phyloP scores from a whole-genome alignment of 768 basidiomycete species.

The Tylopilus vinaceipallidus region DNA sequence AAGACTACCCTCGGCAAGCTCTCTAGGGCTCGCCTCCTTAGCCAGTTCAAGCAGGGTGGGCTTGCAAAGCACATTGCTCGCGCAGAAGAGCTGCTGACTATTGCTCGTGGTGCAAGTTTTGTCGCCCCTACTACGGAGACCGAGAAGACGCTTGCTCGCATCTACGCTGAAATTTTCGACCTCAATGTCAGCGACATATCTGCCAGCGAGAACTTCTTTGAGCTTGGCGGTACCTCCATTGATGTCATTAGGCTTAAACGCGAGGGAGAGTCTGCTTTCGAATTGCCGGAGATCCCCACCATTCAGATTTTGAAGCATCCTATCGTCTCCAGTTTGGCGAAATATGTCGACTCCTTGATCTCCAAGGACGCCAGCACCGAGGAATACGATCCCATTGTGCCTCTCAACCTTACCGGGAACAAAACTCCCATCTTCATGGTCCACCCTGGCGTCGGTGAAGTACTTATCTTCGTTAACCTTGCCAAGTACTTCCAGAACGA shows the following conservation, averaged over 20 bases:
- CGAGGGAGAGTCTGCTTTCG: neutral
- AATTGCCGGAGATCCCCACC: neutral
- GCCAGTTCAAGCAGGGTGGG: neutral
- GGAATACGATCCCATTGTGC: constrained; percentile 1
- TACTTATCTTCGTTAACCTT: neutral
- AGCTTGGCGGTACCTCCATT: neutral
- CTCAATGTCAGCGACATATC: neutral
- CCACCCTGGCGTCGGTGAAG: neutral
- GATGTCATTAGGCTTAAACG: neutral
- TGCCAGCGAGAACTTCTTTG: neutral
- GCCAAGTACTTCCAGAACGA: neutral
- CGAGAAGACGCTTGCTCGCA: neutral
- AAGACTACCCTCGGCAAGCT: neutral
- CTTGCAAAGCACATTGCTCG: neutral
- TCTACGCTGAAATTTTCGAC: neutral
- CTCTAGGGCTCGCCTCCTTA: neutral
- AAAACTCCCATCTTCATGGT: neutral
- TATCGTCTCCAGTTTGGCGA: neutral
- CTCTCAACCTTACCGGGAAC: neutral
- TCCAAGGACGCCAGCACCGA: neutral
- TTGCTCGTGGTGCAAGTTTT: neutral
- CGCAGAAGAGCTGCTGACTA: neutral
- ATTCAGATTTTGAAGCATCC: neutral
- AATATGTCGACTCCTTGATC: neutral
- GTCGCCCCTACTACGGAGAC: neutral